A percentile compares a stretch with the other conserved stretches of the same genome.
phyloP scores from a whole-genome alignment of 257 asterid genomes.

The Solanum bukasovii region DNA sequence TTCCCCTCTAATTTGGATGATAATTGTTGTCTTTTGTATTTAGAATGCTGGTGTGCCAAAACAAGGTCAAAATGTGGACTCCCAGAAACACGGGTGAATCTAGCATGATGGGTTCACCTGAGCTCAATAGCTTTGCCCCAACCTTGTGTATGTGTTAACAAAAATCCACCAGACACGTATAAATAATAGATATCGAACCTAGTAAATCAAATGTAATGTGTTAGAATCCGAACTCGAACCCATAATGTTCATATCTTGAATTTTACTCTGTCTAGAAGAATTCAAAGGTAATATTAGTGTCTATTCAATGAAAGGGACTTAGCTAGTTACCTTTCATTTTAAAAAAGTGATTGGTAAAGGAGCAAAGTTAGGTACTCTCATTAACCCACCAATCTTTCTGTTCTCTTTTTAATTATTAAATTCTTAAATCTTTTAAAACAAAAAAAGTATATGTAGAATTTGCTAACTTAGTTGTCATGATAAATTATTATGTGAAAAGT shows the following conservation, averaged over 20 bases:
- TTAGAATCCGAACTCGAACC: neutral
- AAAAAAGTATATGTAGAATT: neutral
- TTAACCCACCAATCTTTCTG: neutral
- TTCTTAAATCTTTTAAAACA: neutral
- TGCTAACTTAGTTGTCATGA: neutral
- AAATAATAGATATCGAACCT: neutral
- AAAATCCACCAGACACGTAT: neutral
- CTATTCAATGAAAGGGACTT: too few species aligned
- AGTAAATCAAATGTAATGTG: neutral
- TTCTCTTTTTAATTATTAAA: neutral
- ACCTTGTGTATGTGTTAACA: neutral
- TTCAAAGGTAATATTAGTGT: neutral
- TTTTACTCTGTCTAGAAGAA: neutral
- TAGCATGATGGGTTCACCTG: neutral
- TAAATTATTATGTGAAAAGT: neutral
- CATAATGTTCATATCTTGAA: neutral
- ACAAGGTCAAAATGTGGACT: neutral
- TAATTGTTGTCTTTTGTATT: neutral
- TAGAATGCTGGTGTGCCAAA: neutral
- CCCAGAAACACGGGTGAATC: too few species aligned
- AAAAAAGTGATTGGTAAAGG: neutral
- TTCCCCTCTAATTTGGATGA: neutral
- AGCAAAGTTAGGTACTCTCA: neutral
- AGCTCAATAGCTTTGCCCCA: neutral
- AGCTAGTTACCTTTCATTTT: neutral